Conservation (phyloP, 495 filamentous ascomycete genomes). For the Hypoxylon lenormandii region DNA sequence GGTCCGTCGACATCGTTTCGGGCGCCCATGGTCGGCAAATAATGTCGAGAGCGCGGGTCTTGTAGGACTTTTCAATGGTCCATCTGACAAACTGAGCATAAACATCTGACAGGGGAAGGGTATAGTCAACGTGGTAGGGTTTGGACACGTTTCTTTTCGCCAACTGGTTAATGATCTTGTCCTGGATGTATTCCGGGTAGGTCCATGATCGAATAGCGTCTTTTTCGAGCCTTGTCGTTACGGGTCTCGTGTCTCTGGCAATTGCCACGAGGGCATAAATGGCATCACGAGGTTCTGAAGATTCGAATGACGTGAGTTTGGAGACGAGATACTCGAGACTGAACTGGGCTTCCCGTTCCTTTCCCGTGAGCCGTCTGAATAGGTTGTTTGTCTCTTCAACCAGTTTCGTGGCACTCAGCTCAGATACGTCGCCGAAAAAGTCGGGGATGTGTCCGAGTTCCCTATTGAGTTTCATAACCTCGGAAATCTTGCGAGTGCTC, state of each 20-base stretch:
- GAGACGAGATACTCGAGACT: constrained; percentile 53
- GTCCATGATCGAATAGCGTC: constrained; percentile 16
- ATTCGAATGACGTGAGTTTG: constrained; percentile 47
- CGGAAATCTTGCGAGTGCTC: constrained; percentile 1
- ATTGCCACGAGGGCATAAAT: constrained; percentile 52
- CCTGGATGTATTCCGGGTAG: constrained; percentile 9
- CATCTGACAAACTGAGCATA: constrained; percentile 52
- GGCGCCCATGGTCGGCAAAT: constrained; percentile 52
- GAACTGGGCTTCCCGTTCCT: constrained; percentile 26
- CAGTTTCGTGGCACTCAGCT: constrained; percentile 52
- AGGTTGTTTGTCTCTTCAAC: constrained; percentile 53
- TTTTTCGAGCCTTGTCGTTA: neutral
- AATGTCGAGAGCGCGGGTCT: constrained; percentile 48
- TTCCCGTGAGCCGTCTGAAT: constrained; percentile 37
- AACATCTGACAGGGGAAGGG: constrained; percentile 49
- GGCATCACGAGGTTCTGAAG: constrained; percentile 48
- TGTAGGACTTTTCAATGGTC: constrained; percentile 39
- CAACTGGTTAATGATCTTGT: constrained; percentile 16
- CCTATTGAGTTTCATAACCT: constrained; percentile 9
- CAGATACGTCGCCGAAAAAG: constrained; percentile 48
- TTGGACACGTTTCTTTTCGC: constrained; percentile 22
- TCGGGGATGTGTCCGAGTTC: constrained; percentile 27
- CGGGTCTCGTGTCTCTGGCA: constrained; percentile 44
- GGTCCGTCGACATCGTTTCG: neutral
- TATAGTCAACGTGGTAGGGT: constrained; percentile 51